Evolutionary conservation across 768 basidiomycete species (phyloP), one percentile per base, ranked within the genome.

Genomic region (Podaxis sp.): DNA sequence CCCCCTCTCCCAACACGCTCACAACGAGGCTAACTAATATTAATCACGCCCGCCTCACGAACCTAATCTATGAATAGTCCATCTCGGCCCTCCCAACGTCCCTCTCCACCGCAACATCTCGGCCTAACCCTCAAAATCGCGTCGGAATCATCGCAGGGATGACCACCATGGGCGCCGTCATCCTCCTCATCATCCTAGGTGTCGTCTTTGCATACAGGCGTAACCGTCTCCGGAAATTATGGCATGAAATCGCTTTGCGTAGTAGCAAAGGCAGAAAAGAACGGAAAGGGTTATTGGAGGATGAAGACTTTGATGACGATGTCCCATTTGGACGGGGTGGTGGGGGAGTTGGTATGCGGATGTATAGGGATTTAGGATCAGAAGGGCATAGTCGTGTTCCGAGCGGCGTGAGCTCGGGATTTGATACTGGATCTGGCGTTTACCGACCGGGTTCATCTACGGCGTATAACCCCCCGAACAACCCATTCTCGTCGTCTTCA

Each of bases 121-220:
- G 49, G 25, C 61, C 52, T 17, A 65, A 67, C 43, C 46, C 12
- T 38, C 41, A 19, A 11, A 58, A 6, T 54, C 59, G 64, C 2
- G 63, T 64, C 11, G 62, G 57, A 47, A 64, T 69, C 1, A 70
- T 68, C 25, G 66, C 67, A 2, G 63, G 65, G 38, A 59, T 64
- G 40, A 63, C 64, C 11, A 61, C 64, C 4, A 58, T 53, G 8
- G 59, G 57, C 11, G 54, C 60, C 27, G 41, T 53, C 15, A n/a
- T 66, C 47, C 59, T 61, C 17, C 57, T 64, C 17, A 60, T 57
- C 13, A 2, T 63, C 27, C 61, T 67, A 15, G 61, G 61, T 7
- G 55, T 55, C 33, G 33, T 61, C 17, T 63, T 63, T 37, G 22
- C 57, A 1, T 65, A 67, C 22, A 52, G 57, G 17, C 57, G 64